Evolutionary conservation across 805 yeast genomes (phyloP).

Genomic region (Kockiozyma suomiensis): DNA sequence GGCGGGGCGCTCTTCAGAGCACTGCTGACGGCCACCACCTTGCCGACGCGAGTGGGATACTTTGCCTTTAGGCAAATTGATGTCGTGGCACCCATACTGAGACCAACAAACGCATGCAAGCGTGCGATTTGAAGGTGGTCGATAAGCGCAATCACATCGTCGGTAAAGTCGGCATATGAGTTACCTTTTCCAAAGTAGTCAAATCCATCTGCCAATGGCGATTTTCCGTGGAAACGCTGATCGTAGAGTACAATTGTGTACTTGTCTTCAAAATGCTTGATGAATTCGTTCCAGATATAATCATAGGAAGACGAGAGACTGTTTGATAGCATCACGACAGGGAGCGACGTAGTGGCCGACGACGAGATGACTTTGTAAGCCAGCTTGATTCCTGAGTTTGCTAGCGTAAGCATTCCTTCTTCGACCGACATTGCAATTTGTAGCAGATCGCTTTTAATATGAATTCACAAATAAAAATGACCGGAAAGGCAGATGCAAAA

Average conservation of each 20-base stretch:
- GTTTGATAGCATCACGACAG: conserved; percentile 30
- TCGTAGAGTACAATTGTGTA: conserved; percentile 29
- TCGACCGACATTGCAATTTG: neutral
- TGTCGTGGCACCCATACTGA: conserved; percentile 34
- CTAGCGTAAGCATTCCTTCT: neutral
- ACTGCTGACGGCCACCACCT: conserved; percentile 27
- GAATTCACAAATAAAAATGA: too few species aligned
- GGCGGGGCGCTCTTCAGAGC: conserved; percentile 12
- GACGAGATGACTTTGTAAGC: conserved; percentile 16
- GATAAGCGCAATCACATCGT: conserved; percentile 23
- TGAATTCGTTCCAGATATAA: conserved; percentile 28
- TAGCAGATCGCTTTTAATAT: neutral
- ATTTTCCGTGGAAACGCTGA: conserved; percentile 32
- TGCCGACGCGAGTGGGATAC: conserved; percentile 21
- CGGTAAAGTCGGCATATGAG: conserved; percentile 23
- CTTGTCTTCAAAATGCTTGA: conserved; percentile 20
- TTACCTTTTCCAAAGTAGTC: conserved; percentile 28
- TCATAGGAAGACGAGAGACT: conserved; percentile 14
- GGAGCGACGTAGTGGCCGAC: conserved; percentile 7
- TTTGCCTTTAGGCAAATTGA: conserved; percentile 19
- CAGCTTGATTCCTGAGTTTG: neutral
- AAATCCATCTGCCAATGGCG: conserved; percentile 25
- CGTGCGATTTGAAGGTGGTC: conserved; percentile 28
- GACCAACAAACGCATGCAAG: conserved; percentile 27
- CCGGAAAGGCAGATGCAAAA: too few species aligned